These are phyloP conservation scores for Phoenix dactylifera DNA, from an alignment of 176 grass and related monocot species.

Conservation along the genomic window DNA sequence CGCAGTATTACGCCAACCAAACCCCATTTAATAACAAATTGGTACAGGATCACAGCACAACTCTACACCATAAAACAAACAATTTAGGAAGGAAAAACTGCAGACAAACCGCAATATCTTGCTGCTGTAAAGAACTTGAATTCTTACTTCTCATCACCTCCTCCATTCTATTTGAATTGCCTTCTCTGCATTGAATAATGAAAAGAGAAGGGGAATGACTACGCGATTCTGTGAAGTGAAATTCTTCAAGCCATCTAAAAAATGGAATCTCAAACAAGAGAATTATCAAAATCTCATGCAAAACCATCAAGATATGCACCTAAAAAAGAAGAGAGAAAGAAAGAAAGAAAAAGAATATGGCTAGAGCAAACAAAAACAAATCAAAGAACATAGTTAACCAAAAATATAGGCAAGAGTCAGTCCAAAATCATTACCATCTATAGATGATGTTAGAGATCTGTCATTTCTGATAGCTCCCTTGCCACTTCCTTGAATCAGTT, in stretches of 20 bases:
- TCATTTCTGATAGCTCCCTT: slow-evolving; percentile 37
- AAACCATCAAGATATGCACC: no score
- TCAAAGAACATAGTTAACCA: neutral
- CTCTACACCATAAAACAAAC: slow-evolving; percentile 36
- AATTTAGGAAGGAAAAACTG: slow-evolving; percentile 16
- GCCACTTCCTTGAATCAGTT: slow-evolving; percentile 36
- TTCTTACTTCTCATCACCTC: slow-evolving; percentile 30
- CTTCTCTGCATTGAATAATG: slow-evolving; percentile 36
- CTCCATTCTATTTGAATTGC: slow-evolving; percentile 63
- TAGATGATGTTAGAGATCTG: slow-evolving; percentile 42
- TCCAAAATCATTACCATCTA: slow-evolving; percentile 52
- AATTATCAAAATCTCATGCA: no score
- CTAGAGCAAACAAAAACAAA: no score
- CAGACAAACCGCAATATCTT: slow-evolving; percentile 20
- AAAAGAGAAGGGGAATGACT: neutral
- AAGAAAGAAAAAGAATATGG: no score
- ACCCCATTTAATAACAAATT: neutral
- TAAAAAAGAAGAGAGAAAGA: no score
- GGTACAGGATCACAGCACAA: slow-evolving; percentile 6
- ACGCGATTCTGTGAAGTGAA: no score
- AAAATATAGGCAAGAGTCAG: neutral
- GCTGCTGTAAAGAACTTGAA: slow-evolving; percentile 10
- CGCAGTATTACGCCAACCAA: no score
- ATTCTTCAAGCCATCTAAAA: no score
- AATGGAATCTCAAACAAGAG: no score